These are phyloP conservation scores for Anthoceros angustus DNA, from an alignment of 225 moss, liverwort and hornwort species.

Conservation along the genomic window DNA sequence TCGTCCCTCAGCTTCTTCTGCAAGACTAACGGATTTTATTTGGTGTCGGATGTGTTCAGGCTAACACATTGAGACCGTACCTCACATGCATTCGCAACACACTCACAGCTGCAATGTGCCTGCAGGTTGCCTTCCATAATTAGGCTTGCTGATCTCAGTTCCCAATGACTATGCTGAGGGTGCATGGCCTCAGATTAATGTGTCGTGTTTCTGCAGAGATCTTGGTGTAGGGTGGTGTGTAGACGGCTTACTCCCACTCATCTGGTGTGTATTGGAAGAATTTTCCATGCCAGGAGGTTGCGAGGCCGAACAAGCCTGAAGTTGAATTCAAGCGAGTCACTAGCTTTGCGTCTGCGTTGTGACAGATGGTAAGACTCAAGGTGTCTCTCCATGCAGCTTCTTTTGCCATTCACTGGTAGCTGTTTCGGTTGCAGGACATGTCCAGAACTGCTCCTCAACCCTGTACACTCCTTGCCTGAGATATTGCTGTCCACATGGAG, in stretches of 20 bases:
- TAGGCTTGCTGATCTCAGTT: background rate
- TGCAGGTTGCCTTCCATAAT: constrained; percentile 38
- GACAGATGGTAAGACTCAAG: background rate
- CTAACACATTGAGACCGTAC: constrained; percentile 86
- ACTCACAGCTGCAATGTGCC: constrained; percentile 93
- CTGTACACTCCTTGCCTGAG: constrained; percentile 34
- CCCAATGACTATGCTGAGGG: background rate
- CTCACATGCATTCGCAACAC: constrained; percentile 95
- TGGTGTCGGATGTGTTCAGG: constrained; percentile 18
- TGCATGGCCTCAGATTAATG: constrained; percentile 3
- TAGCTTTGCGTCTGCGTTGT: background rate
- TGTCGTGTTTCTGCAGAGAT: constrained; percentile 2
- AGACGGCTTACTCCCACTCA: background rate
- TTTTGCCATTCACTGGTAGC: background rate
- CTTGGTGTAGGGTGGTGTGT: background rate
- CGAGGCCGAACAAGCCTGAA: constrained; percentile 99
- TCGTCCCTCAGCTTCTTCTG: too few species aligned
- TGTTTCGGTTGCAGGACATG: constrained; percentile 49
- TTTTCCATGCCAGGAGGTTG: constrained; percentile 99
- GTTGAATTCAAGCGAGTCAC: constrained; percentile 91
- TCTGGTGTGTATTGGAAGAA: constrained; percentile 28
- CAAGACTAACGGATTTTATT: too few species aligned
- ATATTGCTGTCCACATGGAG: too few species aligned
- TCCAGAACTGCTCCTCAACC: constrained; percentile 81
- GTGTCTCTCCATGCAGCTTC: background rate